These are phyloP conservation scores for Emergomyces pasteurianus DNA, from an alignment of 2,329 filamentous ascomycete genomes.

Conservation along the genomic window DNA sequence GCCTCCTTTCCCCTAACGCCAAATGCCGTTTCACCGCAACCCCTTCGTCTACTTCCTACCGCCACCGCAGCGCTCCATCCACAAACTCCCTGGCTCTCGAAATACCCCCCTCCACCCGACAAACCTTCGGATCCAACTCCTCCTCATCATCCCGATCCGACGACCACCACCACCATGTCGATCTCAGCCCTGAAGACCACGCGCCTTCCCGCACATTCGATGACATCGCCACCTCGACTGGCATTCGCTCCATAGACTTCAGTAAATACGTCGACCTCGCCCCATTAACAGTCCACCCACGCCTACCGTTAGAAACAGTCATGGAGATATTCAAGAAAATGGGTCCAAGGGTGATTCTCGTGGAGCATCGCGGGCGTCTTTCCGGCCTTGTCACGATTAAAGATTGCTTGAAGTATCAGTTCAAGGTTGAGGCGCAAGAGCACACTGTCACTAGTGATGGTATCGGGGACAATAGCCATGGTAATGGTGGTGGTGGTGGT, in stretches of 20 bases:
- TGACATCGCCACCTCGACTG: constrained; percentile 44
- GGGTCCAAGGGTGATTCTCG: constrained; percentile 80
- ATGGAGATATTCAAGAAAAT: constrained; percentile 99
- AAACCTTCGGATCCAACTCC: not conserved
- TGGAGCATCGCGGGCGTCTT: constrained; percentile 78
- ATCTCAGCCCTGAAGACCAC: constrained; percentile 1
- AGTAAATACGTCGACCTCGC: constrained; percentile 79
- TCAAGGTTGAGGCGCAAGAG: constrained; percentile 83
- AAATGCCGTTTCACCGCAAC: constrained; percentile 56
- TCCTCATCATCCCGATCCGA: not conserved
- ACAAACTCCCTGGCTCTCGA: not conserved
- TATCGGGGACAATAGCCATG: constrained; percentile 14
- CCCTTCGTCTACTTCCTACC: constrained; percentile 31
- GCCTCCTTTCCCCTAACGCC: constrained; percentile 52
- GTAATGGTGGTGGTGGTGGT: constrained; percentile 12
- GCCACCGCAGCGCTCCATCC: constrained; percentile 14
- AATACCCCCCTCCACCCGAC: not conserved
- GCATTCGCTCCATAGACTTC: constrained; percentile 58
- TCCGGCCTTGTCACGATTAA: constrained; percentile 87
- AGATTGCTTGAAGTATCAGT: constrained; percentile 93
- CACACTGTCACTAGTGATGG: constrained; percentile 36
- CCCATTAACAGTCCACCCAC: constrained; percentile 80
- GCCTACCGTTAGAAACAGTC: constrained; percentile 84
- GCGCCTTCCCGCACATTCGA: constrained; percentile 45
- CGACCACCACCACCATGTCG: not conserved